phyloP scores from a whole-genome alignment of 805 yeast species.

The Candida endomychidarum region DNA sequence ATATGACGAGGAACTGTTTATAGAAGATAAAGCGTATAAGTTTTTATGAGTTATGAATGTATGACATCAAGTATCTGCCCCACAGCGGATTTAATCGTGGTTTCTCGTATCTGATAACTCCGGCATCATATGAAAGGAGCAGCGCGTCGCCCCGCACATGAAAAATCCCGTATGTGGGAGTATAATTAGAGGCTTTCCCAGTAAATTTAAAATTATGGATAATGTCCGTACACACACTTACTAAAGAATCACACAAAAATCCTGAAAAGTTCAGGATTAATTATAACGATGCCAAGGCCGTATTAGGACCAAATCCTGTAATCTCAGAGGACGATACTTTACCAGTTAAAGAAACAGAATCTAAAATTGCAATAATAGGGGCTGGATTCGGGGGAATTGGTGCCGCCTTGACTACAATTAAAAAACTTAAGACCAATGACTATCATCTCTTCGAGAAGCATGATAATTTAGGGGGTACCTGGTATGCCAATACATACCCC shows the following conservation, averaged over 20 bases:
- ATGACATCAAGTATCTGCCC: too few species aligned
- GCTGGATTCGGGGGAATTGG: conserved; percentile 43
- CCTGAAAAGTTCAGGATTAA: conserved; percentile 32
- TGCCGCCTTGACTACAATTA: conserved; percentile 27
- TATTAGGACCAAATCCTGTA: conserved; percentile 24
- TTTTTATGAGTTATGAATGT: conserved; percentile 7
- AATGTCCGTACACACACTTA: conserved; percentile 30
- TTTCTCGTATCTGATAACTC: neutral
- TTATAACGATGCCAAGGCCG: conserved; percentile 25
- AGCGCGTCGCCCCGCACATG: too few species aligned
- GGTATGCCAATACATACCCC: conserved; percentile 47
- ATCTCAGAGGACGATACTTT: conserved; percentile 19
- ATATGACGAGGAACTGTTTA: conserved; percentile 11
- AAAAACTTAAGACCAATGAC: conserved; percentile 26
- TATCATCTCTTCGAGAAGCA: conserved; percentile 40
- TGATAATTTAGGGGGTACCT: conserved; percentile 41
- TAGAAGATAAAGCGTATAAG: conserved; percentile 9
- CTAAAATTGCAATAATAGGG: conserved; percentile 39
- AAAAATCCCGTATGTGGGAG: too few species aligned
- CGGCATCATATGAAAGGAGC: too few species aligned
- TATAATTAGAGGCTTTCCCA: too few species aligned
- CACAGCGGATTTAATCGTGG: neutral
- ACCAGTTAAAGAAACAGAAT: conserved; percentile 22
- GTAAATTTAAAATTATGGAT: too few species aligned
- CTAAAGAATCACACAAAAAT: conserved; percentile 30